Base-by-base conservation (phyloP, 148 eudicot genomes). In the Rhododendron williamsianum region DNA sequence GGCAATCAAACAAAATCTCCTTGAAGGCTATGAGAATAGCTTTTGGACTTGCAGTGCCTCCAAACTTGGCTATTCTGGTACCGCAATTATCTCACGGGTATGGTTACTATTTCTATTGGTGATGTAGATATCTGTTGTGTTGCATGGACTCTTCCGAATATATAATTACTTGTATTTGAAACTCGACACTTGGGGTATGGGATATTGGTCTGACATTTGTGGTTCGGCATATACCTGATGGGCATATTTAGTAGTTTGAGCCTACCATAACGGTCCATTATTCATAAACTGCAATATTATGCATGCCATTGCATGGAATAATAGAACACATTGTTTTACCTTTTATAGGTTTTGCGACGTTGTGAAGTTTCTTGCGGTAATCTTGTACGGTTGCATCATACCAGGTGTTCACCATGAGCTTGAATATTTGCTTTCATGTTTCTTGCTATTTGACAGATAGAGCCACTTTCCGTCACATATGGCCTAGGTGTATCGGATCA, bases 401-500 rank as follows among this genome's bases (percentile, higher is more conserved):
- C 45, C 73, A 36, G 15, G 12, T 43, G 49, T 46, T 43, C 54
- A 45, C 25, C 21, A 33, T 23, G 33, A 69, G 30, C 12, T 76
- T 35, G 82, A n/a, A 38, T 80, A 25, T 13, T 71, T 81, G 2
- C 69, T 41, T 35, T 69, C 85, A 73, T 67, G 80, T 67, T 77
- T 87, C 63, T 46, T 81, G 84, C 87, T 86, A 74, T 84, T 27
- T 88, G 84, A 81, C 92, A 97, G 99, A 91, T 94, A 51, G 91
- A 94, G 88, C 99, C 99, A 78, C 91, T 93, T 52, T 97, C 98
- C 0, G 94, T 97, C 49, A 86, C 80, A 65, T 95, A 93, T 91
- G 99, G 99, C 80, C 94, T 97, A 77, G 98, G 98, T 85, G 91
- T 93, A 87, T 69, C 94, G 43, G 95, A 95, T 89, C 99, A 97